Conservation (phyloP, 805 yeast species). For the Nakazawaea molendinolei region DNA sequence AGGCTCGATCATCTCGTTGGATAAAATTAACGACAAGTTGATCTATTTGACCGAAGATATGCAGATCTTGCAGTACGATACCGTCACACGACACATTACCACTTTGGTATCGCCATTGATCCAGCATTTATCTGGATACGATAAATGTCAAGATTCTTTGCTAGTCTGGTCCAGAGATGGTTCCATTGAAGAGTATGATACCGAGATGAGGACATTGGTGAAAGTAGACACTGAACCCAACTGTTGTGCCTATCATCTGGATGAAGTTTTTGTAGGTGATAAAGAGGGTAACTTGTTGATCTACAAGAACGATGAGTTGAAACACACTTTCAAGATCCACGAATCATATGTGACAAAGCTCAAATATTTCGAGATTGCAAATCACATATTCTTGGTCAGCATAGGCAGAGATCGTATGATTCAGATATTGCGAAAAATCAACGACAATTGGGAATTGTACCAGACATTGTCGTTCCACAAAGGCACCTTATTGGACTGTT, state of each 20-base stretch:
- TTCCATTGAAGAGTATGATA: slow-evolving; percentile 24
- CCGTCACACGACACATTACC: slow-evolving; percentile 10
- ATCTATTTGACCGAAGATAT: slow-evolving; percentile 30
- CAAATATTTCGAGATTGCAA: slow-evolving; percentile 25
- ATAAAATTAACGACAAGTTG: slow-evolving; percentile 19
- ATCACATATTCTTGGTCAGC: slow-evolving; percentile 30
- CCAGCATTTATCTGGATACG: slow-evolving; percentile 32
- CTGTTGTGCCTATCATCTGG: no score
- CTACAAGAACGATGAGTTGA: slow-evolving; percentile 19
- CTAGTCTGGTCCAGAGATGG: slow-evolving; percentile 40
- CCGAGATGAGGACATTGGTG: no score
- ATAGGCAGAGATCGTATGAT: slow-evolving; percentile 59
- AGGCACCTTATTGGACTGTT: slow-evolving; percentile 40
- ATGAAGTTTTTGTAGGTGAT: slow-evolving; percentile 38
- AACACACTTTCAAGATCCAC: slow-evolving; percentile 35
- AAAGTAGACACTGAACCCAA: no score
- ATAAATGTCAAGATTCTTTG: slow-evolving; percentile 25
- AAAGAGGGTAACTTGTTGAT: slow-evolving; percentile 33
- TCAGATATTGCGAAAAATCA: slow-evolving; percentile 36
- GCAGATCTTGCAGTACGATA: slow-evolving; percentile 27
- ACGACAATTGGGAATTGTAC: slow-evolving; percentile 38
- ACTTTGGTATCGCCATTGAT: slow-evolving; percentile 30
- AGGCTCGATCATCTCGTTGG: slow-evolving; percentile 27
- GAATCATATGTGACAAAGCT: slow-evolving; percentile 45
- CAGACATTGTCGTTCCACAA: slow-evolving; percentile 58